phyloP scores from a whole-genome alignment of 108 stramenopile species.

The Nitzschia sp. region DNA sequence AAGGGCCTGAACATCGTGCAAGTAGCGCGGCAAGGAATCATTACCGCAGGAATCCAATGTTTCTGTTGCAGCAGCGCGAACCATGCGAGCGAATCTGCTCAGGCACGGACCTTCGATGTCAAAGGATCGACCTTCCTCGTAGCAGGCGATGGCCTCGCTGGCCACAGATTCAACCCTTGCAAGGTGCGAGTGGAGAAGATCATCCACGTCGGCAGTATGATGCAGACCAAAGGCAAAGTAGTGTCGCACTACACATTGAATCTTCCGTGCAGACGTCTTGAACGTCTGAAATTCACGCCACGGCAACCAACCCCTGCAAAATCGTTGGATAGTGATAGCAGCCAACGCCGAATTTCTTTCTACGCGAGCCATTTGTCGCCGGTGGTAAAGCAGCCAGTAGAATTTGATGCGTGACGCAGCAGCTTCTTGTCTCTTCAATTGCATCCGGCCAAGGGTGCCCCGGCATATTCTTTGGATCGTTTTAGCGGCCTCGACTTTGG shows the following conservation, averaged over 20 bases:
- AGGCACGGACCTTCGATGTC: slow-evolving; percentile 11
- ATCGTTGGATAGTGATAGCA: slow-evolving; percentile 1
- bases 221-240: no score
- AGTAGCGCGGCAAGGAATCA: neutral
- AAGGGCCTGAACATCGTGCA: neutral
- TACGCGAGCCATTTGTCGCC: no score
- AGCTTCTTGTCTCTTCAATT: neutral
- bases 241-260: no score
- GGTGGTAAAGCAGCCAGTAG: slow-evolving; percentile 6
- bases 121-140: neutral
- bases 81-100: neutral
- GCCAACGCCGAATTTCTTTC: no score
- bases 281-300: neutral
- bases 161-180: neutral
- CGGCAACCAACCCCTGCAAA: neutral
- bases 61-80: neutral
- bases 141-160: neutral
- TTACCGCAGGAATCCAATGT: no score
- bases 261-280: no score
- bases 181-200: neutral
- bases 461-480: slow-evolving; percentile 3
- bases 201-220: neutral
- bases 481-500: no score
- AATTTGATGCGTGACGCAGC: neutral
- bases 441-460: neutral